A percentile compares a stretch with the other conserved stretches of the same genome.
These are phyloP conservation scores for Lobulomyces angularis DNA, from an alignment of 192 early-diverging fungal genomes.

Conservation along the genomic window DNA sequence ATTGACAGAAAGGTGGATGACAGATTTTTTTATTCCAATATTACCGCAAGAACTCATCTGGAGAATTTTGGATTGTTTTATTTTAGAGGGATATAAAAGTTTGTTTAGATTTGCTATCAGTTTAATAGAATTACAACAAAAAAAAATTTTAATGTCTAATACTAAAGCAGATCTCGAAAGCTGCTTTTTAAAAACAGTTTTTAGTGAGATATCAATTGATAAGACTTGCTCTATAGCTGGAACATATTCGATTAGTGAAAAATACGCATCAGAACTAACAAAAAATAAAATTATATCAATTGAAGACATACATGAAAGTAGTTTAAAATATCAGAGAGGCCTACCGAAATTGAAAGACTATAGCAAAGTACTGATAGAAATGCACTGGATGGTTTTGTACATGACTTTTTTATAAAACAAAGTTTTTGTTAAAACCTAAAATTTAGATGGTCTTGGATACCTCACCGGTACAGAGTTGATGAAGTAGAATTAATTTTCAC, in stretches of 20 bases:
- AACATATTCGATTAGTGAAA: too few relatives aligned
- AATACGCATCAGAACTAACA: too few relatives aligned
- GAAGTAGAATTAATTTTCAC: conserved; percentile 29
- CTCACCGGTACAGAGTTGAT: conserved; percentile 16
- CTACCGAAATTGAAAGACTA: conserved; percentile 22
- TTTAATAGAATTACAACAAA: too few relatives aligned
- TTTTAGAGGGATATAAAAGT: conserved; percentile 29
- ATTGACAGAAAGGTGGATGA: too few relatives aligned
- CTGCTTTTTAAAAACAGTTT: too few relatives aligned
- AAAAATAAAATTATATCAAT: too few relatives aligned
- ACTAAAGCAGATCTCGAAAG: too few relatives aligned
- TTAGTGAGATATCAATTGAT: too few relatives aligned
- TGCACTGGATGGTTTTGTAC: neutral
- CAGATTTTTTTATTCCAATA: conserved; percentile 18
- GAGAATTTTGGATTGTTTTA: conserved; percentile 25
- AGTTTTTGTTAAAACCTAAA: too few relatives aligned
- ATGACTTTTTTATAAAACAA: neutral
- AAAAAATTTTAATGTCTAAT: too few relatives aligned
- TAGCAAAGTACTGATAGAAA: neutral
- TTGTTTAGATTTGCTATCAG: conserved; percentile 23
- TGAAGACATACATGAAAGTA: conserved; percentile 22
- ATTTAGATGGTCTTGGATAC: conserved; percentile 41
- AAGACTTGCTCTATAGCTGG: too few relatives aligned
- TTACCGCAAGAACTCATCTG: conserved; percentile 22
- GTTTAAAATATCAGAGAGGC: conserved; percentile 22